Percentiles rank a stretch among this genome's conserved stretches.
Evolutionary conservation across 2,329 filamentous ascomycete species (phyloP).

Genomic region (Ophiocordyceps unilateralis): DNA sequence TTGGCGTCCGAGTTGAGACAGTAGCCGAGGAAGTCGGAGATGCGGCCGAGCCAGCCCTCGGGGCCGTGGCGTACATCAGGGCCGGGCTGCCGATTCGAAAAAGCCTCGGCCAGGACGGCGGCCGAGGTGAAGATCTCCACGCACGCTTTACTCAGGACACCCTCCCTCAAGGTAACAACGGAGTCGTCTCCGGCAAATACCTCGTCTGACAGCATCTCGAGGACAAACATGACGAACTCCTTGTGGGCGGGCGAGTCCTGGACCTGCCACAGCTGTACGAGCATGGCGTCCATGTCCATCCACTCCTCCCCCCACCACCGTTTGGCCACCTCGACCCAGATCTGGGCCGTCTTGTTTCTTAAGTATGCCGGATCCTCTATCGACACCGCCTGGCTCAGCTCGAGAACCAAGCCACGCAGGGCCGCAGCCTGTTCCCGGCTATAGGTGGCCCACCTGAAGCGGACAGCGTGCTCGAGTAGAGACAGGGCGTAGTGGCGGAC

Average conservation of each 20-base stretch:
- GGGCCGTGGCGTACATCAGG: slow-evolving; percentile 57
- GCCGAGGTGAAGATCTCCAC: slow-evolving; percentile 87
- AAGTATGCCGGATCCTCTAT: slow-evolving; percentile 64
- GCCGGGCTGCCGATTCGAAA: slow-evolving; percentile 52
- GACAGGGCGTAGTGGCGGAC: slow-evolving; percentile 90
- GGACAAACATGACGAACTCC: slow-evolving; percentile 70
- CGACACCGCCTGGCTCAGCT: slow-evolving; percentile 55
- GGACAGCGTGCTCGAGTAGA: slow-evolving; percentile 76
- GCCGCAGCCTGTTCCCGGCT: slow-evolving; percentile 46
- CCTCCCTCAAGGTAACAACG: slow-evolving; percentile 66
- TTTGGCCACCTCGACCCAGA: slow-evolving; percentile 93
- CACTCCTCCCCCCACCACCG: slow-evolving; percentile 83
- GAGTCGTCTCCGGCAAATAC: slow-evolving; percentile 84
- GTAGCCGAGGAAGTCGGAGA: slow-evolving; percentile 55
- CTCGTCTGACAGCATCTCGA: slow-evolving; percentile 88
- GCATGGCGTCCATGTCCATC: slow-evolving; percentile 80
- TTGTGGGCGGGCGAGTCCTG: slow-evolving; percentile 48
- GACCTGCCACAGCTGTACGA: slow-evolving; percentile 69
- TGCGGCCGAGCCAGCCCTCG: slow-evolving; percentile 74
- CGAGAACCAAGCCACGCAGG: slow-evolving; percentile 60
- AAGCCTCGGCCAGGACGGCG: slow-evolving; percentile 55
- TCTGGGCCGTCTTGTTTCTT: slow-evolving; percentile 80
- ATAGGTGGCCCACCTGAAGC: slow-evolving; percentile 67
- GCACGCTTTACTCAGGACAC: slow-evolving; percentile 70
- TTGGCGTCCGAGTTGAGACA: slow-evolving; percentile 51